A percentile compares a stretch with the other conserved stretches of the same genome.
phyloP scores from a whole-genome alignment of 2,329 filamentous ascomycete species.

The Bipolaris oryzae region DNA sequence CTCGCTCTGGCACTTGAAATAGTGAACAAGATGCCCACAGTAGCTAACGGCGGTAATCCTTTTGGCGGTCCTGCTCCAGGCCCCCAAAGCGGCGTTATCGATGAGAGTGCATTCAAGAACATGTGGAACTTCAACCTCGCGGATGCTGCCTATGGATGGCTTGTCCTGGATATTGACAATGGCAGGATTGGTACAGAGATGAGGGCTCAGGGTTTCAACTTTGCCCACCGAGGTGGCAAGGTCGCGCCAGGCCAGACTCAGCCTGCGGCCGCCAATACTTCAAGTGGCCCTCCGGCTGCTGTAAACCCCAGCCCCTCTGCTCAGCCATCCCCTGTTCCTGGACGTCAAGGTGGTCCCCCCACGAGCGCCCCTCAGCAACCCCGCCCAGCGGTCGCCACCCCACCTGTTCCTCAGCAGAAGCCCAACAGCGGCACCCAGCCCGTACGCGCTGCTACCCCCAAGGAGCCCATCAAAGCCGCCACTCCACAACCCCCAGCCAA shows the following conservation, averaged over 20 bases:
- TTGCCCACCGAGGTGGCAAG: slow-evolving; percentile 92
- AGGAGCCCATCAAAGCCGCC: slow-evolving; percentile 56
- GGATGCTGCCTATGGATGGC: slow-evolving; percentile 94
- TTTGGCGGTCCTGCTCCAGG: slow-evolving; percentile 86
- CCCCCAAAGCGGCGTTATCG: slow-evolving; percentile 81
- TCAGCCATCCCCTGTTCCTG: slow-evolving; percentile 46
- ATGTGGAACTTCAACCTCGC: slow-evolving; percentile 99
- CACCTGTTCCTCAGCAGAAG: slow-evolving; percentile 50
- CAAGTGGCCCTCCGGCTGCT: slow-evolving; percentile 45
- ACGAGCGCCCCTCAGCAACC: slow-evolving; percentile 43
- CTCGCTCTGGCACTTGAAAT: slow-evolving; percentile 89
- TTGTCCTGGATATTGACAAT: slow-evolving; percentile 93
- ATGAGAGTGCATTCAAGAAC: slow-evolving; percentile 99
- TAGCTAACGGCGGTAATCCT: slow-evolving; percentile 93
- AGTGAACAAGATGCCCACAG: slow-evolving; percentile 97
- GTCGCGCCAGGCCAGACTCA: slow-evolving; percentile 49
- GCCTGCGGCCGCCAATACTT: slow-evolving; percentile 43
- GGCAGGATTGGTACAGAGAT: slow-evolving; percentile 98
- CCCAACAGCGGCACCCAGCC: slow-evolving; percentile 48
- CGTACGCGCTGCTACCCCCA: slow-evolving; percentile 48
- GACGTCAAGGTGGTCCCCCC: slow-evolving; percentile 39
- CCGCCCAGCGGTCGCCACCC: slow-evolving; percentile 40
- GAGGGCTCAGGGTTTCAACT: slow-evolving; percentile 99
- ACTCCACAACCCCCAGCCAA: slow-evolving; percentile 54
- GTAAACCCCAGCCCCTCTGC: slow-evolving; percentile 47